Base-by-base conservation (phyloP, 1,284 basidiomycete species). In the Vanrija humicola region DNA sequence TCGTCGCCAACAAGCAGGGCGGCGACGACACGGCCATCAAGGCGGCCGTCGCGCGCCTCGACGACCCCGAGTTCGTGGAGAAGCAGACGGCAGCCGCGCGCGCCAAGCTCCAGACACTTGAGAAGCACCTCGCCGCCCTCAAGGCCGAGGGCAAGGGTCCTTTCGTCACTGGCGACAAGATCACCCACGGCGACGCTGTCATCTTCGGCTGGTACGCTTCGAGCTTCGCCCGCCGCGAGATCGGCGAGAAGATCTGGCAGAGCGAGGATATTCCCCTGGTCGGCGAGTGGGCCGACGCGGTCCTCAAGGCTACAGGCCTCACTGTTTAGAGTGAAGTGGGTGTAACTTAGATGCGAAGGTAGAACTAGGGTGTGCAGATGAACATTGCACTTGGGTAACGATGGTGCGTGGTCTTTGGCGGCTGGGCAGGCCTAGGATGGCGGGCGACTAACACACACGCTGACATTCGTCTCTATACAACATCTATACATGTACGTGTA, bases 1-100 rank as follows among this genome's bases (percentile, higher is more conserved):
- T 64, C 46, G 34, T 64, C 38, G 34, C 34, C 34, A 55, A 52
- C 26, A 44, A 52, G 44, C 61, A 62, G 52, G 52, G 58, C 38
- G 54, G 52, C 29, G 56, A 50, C 18, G 57, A 61, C 50, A 46
- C 46, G 14, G 25, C 44, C 44, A 53, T 49, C 26, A 48, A 34
- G 25, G 28, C 14, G 25, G 46, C 15, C 14, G 18, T 48, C 29
- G 46, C 29, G 18, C 26, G 21, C 18, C 28, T 48, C 18, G 29
- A 48, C 15, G 34, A 38, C 21, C 26, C 25, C 18, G 29, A 15
- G 21, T 48, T 29, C 14, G 46, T 48, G 28, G 25, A 48, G 34
- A 29, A 21, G 12, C 46, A 48, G 26, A 23, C 34, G 5, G 46
- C 29, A 1, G 26, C 34, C 9, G 28, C 19, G 25, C 46, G 46